A percentile compares a stretch with the other conserved stretches of the same genome.
These are phyloP conservation scores for Fagopyrum esculentum DNA, from an alignment of 148 eudicot species.

Conservation along the genomic window DNA sequence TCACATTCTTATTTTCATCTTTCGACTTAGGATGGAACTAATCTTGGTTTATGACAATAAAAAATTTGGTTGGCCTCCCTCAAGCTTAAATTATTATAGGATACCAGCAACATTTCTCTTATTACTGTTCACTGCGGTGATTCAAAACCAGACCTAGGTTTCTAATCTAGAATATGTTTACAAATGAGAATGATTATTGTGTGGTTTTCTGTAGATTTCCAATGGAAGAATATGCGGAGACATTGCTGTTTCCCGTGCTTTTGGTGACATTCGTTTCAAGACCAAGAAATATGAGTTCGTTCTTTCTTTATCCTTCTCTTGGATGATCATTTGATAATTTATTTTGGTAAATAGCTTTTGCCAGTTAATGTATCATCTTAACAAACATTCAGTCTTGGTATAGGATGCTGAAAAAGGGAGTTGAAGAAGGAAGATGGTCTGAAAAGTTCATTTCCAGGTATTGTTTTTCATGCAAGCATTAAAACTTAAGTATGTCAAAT, in stretches of 20 bases:
- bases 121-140: neutral
- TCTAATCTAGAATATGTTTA: neutral
- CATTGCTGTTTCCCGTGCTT: constrained; percentile 92
- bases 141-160: neutral
- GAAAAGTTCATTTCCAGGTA: constrained; percentile 83
- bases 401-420: constrained; percentile 86
- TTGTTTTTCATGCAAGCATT: neutral
- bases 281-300: constrained; percentile 83
- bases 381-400: constrained; percentile 11
- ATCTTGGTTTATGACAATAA: neutral
- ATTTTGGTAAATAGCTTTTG: neutral
- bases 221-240: constrained; percentile 99
- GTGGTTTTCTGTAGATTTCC: constrained; percentile 38
- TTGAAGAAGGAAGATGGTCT: constrained; percentile 76
- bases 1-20: constrained; percentile 17
- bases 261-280: constrained; percentile 96
- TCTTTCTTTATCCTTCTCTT: constrained; percentile 14
- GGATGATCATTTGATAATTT: neutral
- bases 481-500: neutral
- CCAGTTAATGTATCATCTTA: constrained; percentile 13
- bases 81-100: neutral
- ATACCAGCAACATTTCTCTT: neutral
- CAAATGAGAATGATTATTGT: constrained; percentile 9
- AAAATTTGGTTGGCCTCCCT: neutral
- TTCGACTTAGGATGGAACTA: neutral